Conservation (phyloP, 2,329 filamentous ascomycete species). For the Cytospora piceae region DNA sequence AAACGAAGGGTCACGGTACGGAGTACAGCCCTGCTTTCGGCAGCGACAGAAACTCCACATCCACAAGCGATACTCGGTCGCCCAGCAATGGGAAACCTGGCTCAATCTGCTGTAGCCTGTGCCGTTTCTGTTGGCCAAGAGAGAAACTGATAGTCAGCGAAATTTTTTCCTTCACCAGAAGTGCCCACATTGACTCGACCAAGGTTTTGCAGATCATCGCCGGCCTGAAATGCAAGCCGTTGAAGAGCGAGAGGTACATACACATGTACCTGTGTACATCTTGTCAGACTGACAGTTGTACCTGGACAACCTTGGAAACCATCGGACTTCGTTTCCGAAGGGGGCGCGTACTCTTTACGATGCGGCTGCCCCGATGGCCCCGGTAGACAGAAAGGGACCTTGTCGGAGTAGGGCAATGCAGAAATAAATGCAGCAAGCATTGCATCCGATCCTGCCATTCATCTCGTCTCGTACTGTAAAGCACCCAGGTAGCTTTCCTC, state of each 20-base stretch:
- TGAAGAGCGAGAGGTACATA: no score
- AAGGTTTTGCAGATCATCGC: constrained; percentile 23
- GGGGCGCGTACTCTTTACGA: no score
- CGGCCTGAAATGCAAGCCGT: constrained; percentile 16
- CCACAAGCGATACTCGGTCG: constrained; percentile 22
- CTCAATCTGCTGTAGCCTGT: constrained; percentile 11
- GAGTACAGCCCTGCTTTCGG: constrained; percentile 22
- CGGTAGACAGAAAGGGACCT: no score
- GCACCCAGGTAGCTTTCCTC: background rate
- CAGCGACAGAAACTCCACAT: constrained; percentile 18
- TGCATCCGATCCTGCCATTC: background rate
- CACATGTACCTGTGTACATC: constrained; percentile 1
- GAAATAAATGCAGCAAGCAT: background rate
- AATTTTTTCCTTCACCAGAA: constrained; percentile 5
- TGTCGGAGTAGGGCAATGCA: background rate
- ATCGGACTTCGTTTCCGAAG: no score
- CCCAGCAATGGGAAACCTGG: constrained; percentile 23
- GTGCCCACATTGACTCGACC: constrained; percentile 22
- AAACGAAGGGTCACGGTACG: constrained; percentile 25
- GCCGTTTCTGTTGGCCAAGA: constrained; percentile 17
- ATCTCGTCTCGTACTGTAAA: background rate
- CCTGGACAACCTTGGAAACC: background rate
- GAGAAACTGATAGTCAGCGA: constrained; percentile 1
- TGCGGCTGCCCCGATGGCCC: no score
- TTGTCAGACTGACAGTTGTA: constrained; percentile 15